phyloP scores from a whole-genome alignment of 169 alveolate species.

The Cryptosporidium ubiquitum region DNA sequence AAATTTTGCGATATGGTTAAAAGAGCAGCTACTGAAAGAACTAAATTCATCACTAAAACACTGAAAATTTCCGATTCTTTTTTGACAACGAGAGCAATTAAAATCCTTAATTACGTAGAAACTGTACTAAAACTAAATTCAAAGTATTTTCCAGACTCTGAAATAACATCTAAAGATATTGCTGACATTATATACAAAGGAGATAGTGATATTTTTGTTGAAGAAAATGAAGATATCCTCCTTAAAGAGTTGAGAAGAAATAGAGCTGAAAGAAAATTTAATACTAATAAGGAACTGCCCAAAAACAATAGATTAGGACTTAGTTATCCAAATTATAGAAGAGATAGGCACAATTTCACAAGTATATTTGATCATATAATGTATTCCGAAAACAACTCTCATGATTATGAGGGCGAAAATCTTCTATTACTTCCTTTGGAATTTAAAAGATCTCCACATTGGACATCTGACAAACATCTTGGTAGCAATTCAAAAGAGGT shows the following conservation, averaged over 20 bases:
- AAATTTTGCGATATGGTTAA: conserved; percentile 31
- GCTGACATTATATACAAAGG: conserved; percentile 55
- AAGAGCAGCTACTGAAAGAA: conserved; percentile 3
- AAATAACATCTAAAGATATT: conserved; percentile 52
- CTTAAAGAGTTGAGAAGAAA: conserved; percentile 11
- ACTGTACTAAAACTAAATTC: conserved; percentile 40
- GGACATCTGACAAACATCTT: conserved; percentile 56
- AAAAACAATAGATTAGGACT: neutral
- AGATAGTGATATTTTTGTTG: conserved; percentile 23
- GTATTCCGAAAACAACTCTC: conserved; percentile 3
- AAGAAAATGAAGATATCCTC: neutral
- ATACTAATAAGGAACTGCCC: neutral
- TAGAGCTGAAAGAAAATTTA: neutral
- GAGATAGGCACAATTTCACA: conserved; percentile 46
- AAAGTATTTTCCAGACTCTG: conserved; percentile 31
- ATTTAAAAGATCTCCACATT: conserved; percentile 53
- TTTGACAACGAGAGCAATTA: conserved; percentile 23
- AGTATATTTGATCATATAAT: conserved; percentile 50
- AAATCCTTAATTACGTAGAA: conserved; percentile 25
- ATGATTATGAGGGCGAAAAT: neutral
- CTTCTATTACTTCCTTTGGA: conserved; percentile 23
- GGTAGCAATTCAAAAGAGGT: conserved; percentile 45
- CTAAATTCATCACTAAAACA: conserved; percentile 11
- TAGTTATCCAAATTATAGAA: conserved; percentile 33
- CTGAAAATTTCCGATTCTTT: conserved; percentile 3